A percentile compares a stretch with the other conserved stretches of the same genome.
Conservation (phyloP, 2,329 filamentous ascomycete genomes). For the Teratosphaeriaceae sp. region DNA sequence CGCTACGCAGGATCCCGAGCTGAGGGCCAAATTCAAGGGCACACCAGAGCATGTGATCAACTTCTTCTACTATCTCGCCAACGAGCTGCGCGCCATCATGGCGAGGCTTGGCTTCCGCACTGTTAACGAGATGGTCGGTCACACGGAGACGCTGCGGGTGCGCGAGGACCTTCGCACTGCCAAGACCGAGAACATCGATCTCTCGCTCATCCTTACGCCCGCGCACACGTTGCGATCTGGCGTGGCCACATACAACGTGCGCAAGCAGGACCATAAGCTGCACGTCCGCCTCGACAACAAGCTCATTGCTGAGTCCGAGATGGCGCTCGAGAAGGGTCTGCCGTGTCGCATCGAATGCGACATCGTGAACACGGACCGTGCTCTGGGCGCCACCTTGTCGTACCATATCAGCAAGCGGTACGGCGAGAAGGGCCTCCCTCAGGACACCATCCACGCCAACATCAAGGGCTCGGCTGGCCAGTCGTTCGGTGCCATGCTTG, state of each 20-base stretch:
- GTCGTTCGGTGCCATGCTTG: constrained; percentile 91
- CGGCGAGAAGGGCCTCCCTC: constrained; percentile 78
- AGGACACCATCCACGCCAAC: constrained; percentile 92
- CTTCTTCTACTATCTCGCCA: constrained; percentile 97
- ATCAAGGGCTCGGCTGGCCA: constrained; percentile 95
- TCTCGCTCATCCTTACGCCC: constrained; percentile 87
- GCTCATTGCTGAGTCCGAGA: constrained; percentile 88
- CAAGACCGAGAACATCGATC: constrained; percentile 89
- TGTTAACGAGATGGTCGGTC: constrained; percentile 96
- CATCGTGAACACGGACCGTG: constrained; percentile 92
- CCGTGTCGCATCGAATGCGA: constrained; percentile 93
- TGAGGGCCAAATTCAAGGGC: constrained; percentile 88
- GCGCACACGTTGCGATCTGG: constrained; percentile 93
- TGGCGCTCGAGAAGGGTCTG: constrained; percentile 89
- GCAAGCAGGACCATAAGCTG: constrained; percentile 93
- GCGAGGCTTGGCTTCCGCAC: constrained; percentile 89
- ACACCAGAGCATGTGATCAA: constrained; percentile 96
- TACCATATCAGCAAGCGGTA: constrained; percentile 94
- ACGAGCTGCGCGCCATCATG: constrained; percentile 96
- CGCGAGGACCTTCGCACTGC: constrained; percentile 79
- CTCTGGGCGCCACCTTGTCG: constrained; percentile 85
- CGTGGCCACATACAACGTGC: constrained; percentile 93
- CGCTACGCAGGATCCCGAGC: constrained; percentile 88
- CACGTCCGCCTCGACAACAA: constrained; percentile 95
- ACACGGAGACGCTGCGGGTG: constrained; percentile 77